These are phyloP conservation scores for Diaporthe amygdali DNA, from an alignment of 2,329 filamentous ascomycete species.

Conservation along the genomic window DNA sequence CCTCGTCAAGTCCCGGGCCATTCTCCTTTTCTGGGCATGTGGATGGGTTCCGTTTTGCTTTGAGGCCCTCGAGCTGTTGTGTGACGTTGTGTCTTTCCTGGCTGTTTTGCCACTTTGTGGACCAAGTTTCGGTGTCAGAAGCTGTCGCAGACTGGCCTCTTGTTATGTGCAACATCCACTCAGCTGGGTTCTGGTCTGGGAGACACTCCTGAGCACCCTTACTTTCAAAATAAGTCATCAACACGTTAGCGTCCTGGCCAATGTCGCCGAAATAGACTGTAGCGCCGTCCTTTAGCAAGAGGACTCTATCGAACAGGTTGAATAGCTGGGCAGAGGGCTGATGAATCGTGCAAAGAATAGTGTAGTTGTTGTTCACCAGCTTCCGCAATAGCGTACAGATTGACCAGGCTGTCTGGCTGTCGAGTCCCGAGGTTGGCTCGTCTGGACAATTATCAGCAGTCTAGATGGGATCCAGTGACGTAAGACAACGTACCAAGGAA, in stretches of 20 bases:
- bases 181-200: conserved; percentile 65
- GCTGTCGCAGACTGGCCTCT: too few species aligned
- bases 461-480: too few species aligned
- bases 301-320: conserved; percentile 58
- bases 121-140: too few species aligned
- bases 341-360: conserved; percentile 57
- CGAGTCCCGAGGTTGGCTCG: conserved; percentile 76
- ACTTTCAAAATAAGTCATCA: conserved; percentile 61
- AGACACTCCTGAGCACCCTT: conserved; percentile 63
- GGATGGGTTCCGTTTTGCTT: too few species aligned
- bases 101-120: too few species aligned
- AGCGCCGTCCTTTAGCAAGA: conserved; percentile 60
- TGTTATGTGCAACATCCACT: conserved; percentile 70
- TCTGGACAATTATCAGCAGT: conserved; percentile 50
- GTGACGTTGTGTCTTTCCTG: too few species aligned
- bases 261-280: conserved; percentile 66
- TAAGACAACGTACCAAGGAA: conserved; percentile 50
- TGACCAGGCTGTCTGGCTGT: conserved; percentile 76
- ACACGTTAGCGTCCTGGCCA: conserved; percentile 57
- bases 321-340: conserved; percentile 54
- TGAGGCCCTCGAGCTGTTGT: too few species aligned
- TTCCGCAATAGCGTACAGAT: conserved; percentile 74
- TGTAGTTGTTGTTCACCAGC: conserved; percentile 56
- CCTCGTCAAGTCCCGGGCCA: too few species aligned
- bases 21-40: too few species aligned